Evolutionary conservation across 2,329 filamentous ascomycete species (phyloP), one percentile per base, ranked within the genome.

Genomic region (Chrysoporthe austroafricana): DNA sequence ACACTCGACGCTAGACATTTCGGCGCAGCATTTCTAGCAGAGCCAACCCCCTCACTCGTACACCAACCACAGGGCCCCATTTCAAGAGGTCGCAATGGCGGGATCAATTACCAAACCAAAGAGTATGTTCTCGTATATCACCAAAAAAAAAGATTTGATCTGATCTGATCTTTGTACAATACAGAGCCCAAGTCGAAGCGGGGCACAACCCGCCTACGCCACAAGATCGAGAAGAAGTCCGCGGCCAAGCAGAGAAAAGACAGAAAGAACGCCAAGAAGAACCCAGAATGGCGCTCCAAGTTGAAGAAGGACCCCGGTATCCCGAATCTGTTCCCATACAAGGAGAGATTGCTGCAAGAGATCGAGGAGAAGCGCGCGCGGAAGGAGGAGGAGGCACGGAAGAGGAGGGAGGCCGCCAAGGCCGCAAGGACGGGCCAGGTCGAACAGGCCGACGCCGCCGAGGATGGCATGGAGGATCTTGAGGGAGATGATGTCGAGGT

Each of bases 261-360:
- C 70, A 91, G 90, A 77, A 98, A 97, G 85, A 85, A 89, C 66
- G 93, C 91, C 66, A 98, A 97, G 84, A 94, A 97, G 88, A 97
- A 97, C 79, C 95, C 96, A 44, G 89, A 97, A 92, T 98, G 96
- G 94, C 89, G 92, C 73, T 94, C 93, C 69, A 92, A 94, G 79
- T 79, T 97, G 73, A 98, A 97, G 88, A 99, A 98, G 83, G 96
- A 99, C 75, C 96, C 95, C 34, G 96, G 96, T 61, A 97, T 99
- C 70, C 96, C 96, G 52, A 99, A 98, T 77, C 82, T 97, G 46
- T 99, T 97, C 82, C 96, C 96, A 0, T 97, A 96, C 85, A 99
- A 99, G 83, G 94, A 97, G 79, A 94, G 91, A 84, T 87, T 99
- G 39, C 86, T 99, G 44, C 89, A 94, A 68, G 94, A 99, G 80